Conservation (phyloP, 352 stramenopile genomes). For the Phytophthora meadii region DNA sequence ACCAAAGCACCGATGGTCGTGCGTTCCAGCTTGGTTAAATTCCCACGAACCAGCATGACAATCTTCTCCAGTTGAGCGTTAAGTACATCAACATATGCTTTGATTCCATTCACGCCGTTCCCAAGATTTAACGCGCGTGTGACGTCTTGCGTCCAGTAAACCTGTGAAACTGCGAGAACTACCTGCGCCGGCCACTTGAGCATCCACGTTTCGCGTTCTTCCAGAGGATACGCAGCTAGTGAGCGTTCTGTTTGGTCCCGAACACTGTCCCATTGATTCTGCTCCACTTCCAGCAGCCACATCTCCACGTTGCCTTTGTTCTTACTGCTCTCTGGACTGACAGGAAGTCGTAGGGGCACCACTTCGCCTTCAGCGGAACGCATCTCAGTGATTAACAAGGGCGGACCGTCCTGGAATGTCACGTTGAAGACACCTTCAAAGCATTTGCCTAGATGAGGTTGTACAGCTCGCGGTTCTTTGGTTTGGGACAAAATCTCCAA, state of each 20-base stretch:
- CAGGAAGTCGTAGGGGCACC: constrained; percentile 79
- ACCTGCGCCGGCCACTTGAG: constrained; percentile 95
- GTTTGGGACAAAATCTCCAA: constrained; percentile 94
- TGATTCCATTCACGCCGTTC: constrained; percentile 73
- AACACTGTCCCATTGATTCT: constrained; percentile 92
- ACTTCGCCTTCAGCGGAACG: constrained; percentile 93
- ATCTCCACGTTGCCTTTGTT: constrained; percentile 97
- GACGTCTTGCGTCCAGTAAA: constrained; percentile 96
- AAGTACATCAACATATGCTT: constrained; percentile 81
- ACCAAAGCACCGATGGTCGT: constrained; percentile 94
- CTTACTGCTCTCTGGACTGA: constrained; percentile 91
- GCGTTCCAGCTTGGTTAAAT: constrained; percentile 91
- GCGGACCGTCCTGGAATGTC: constrained; percentile 83
- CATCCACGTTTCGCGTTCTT: constrained; percentile 90
- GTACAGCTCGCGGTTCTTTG: constrained; percentile 93
- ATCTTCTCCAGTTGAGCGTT: constrained; percentile 91
- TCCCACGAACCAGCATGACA: constrained; percentile 92
- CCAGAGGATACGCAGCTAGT: constrained; percentile 84
- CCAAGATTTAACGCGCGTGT: constrained; percentile 78
- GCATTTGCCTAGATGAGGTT: constrained; percentile 91
- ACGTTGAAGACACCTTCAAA: constrained; percentile 93
- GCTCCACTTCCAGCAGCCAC: constrained; percentile 94
- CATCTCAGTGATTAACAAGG: constrained; percentile 94
- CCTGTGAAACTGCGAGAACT: constrained; percentile 91
- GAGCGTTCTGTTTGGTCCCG: constrained; percentile 91